phyloP scores from a whole-genome alignment of 495 filamentous ascomycete genomes.

The Amorphotheca resinae region DNA sequence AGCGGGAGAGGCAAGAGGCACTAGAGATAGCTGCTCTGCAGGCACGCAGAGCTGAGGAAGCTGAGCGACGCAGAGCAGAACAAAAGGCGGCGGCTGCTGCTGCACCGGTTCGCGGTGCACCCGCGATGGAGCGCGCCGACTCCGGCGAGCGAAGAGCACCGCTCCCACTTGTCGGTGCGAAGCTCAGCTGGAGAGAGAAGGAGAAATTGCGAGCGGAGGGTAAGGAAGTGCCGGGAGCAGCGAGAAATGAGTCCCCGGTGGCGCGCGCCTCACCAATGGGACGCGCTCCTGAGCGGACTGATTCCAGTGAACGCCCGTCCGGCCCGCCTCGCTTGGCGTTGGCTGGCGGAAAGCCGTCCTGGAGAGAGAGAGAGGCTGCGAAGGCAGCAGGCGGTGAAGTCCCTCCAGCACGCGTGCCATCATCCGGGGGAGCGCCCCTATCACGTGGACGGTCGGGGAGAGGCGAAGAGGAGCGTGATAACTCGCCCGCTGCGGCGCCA shows the following conservation, averaged over 20 bases:
- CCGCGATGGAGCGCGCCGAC: constrained; percentile 23
- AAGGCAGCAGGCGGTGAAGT: constrained; percentile 29
- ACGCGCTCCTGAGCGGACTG: constrained; percentile 26
- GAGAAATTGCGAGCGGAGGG: constrained; percentile 15
- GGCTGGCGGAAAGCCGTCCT: constrained; percentile 50
- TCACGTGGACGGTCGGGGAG: constrained; percentile 16
- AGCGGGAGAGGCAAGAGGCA: constrained; percentile 62
- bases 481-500: constrained; percentile 6
- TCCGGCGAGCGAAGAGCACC: constrained; percentile 24
- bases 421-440: constrained; percentile 16
- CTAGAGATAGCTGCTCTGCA: constrained; percentile 38
- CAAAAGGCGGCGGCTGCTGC: constrained; percentile 30
- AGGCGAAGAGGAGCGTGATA: constrained; percentile 10
- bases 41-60: constrained; percentile 40
- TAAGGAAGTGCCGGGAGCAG: constrained; percentile 10
- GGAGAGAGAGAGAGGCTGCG: constrained; percentile 76
- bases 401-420: constrained; percentile 5
- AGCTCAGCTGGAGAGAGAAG: constrained; percentile 20
- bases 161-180: constrained; percentile 17
- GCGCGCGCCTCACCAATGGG: constrained; percentile 13
- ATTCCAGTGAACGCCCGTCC: constrained; percentile 33
- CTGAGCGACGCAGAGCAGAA: constrained; percentile 35
- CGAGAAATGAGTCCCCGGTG: constrained; percentile 16
- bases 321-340: constrained; percentile 59
- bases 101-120: background rate